Evolutionary conservation across 768 basidiomycete genomes (phyloP), one percentile per base, ranked within the genome.

Genomic region (Trametes meyenii): DNA sequence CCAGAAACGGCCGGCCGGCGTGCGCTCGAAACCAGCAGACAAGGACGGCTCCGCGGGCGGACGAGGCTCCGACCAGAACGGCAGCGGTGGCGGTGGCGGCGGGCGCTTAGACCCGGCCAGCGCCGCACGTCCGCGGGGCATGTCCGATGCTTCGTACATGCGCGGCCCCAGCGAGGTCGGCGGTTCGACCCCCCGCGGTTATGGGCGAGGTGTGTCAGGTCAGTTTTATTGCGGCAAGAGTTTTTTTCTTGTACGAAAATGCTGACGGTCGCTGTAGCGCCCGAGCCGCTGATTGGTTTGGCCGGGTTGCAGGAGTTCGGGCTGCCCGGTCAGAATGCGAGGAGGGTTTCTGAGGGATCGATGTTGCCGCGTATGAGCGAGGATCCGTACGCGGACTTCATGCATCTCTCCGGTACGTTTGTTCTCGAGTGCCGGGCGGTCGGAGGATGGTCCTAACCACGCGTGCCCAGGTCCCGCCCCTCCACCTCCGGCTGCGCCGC

Each of bases 1-100:
- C 24, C 88, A 91, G 76, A 89, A 85, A 72, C 83, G 88, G 61
- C 85, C 86, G n/a, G 77, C 83, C 2, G 75, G 62, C 17, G 67
- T 71, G n/a, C 83, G 85, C 59, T 73, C 81, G 33, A 80, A 83
- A 58, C n/a, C n/a, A n/a, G 73, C 75, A 42, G 79, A 79, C 62
- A 77, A 77, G 53, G 85, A 84, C 62, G 71, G 66, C 1, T 54
- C 71, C 45, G 69, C 70, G 0, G 62, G 67, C 6, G 56, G 69
- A 35, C 55, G 67, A 24, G 48, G 45, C 6, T 51, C 62, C 14
- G 64, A 66, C 53, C 52, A 50, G 44, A 62, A 62, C 43, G 61
- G 61, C 38, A 73, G 70, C 46, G 75, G 79, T 13, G 74, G 74
- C 45, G 76, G 79, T 23, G 79, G 76, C 44, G 73, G 74, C 26